These are phyloP conservation scores for Herpetomonas muscarum DNA, from an alignment of 208 protist genomes.

Conservation along the genomic window DNA sequence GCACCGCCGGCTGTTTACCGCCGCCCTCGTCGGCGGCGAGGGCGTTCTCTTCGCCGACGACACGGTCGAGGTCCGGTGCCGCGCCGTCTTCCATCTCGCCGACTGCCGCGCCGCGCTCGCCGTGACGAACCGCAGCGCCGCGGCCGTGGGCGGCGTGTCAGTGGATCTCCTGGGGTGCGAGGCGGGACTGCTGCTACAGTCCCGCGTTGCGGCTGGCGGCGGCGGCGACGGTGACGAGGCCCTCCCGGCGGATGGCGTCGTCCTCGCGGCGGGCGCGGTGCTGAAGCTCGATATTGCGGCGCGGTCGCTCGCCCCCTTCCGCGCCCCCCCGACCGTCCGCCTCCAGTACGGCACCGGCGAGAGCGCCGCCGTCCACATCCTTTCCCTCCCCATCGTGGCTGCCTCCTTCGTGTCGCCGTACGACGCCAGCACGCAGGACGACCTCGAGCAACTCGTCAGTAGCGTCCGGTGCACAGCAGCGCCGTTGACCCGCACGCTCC, in stretches of 20 bases:
- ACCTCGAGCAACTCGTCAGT: conserved; percentile 34
- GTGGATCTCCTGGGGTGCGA: conserved; percentile 43
- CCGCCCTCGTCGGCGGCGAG: conserved; percentile 14
- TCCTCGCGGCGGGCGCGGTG: conserved; percentile 11
- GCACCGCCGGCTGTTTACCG: conserved; percentile 29
- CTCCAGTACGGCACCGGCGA: conserved; percentile 33
- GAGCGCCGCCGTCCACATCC: conserved; percentile 24
- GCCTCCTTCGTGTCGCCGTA: conserved; percentile 68
- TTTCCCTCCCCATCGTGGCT: conserved; percentile 58
- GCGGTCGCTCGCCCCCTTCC: conserved; percentile 56
- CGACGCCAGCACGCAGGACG: conserved; percentile 29
- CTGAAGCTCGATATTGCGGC: conserved; percentile 58
- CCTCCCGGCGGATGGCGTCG: conserved; percentile 6
- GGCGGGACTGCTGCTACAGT: conserved; percentile 58
- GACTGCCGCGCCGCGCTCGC: conserved; percentile 41
- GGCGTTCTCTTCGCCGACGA: conserved; percentile 48
- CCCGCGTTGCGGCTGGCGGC: too few species aligned
- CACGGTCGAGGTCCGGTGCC: conserved; percentile 46
- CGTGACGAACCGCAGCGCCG: conserved; percentile 23
- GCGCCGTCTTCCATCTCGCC: conserved; percentile 35
- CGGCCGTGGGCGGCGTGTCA: conserved; percentile 23
- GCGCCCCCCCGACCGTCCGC: conserved; percentile 47
- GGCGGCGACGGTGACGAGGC: conserved; percentile 20
- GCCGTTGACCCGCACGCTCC: conserved; percentile 19
- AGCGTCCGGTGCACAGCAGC: conserved; percentile 24